phyloP scores from a whole-genome alignment of 495 filamentous ascomycete genomes.

The Neurospora sp. region DNA sequence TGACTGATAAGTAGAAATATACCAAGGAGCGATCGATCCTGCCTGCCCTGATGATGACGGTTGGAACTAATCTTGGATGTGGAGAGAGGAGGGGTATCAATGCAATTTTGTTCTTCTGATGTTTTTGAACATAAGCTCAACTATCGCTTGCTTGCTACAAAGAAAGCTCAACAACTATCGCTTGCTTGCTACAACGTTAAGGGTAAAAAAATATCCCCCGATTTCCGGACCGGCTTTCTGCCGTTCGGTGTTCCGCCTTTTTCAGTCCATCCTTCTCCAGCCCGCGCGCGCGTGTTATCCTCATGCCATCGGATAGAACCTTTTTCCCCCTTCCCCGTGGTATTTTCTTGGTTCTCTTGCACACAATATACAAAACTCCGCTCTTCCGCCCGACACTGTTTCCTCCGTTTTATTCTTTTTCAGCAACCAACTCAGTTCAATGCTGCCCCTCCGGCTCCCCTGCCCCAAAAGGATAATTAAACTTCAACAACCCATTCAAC shows the following conservation, averaged over 20 bases:
- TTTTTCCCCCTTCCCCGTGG: background rate
- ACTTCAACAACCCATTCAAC: conserved; percentile 88
- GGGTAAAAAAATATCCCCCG: background rate
- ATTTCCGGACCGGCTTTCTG: background rate
- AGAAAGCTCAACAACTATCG: background rate
- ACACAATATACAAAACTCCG: too few relatives aligned
- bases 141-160: background rate
- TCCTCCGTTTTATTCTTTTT: background rate
- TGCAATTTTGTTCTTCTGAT: background rate
- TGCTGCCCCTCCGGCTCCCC: conserved; percentile 30
- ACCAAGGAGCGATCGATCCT: too few relatives aligned
- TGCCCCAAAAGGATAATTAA: conserved; percentile 87
- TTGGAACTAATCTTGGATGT: background rate
- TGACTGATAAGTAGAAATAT: too few relatives aligned
- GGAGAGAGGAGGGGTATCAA: background rate
- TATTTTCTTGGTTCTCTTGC: too few relatives aligned
- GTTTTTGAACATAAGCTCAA: background rate
- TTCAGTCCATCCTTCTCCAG: background rate
- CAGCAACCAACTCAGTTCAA: background rate
- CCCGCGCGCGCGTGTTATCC: background rate
- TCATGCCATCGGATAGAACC: background rate
- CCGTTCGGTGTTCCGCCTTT: too few relatives aligned
- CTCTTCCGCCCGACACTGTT: background rate
- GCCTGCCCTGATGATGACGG: too few relatives aligned
- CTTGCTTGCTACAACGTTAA: background rate